These are phyloP conservation scores for Bondarzewia mesenterica DNA, from an alignment of 1,284 basidiomycete species.

Conservation along the genomic window DNA sequence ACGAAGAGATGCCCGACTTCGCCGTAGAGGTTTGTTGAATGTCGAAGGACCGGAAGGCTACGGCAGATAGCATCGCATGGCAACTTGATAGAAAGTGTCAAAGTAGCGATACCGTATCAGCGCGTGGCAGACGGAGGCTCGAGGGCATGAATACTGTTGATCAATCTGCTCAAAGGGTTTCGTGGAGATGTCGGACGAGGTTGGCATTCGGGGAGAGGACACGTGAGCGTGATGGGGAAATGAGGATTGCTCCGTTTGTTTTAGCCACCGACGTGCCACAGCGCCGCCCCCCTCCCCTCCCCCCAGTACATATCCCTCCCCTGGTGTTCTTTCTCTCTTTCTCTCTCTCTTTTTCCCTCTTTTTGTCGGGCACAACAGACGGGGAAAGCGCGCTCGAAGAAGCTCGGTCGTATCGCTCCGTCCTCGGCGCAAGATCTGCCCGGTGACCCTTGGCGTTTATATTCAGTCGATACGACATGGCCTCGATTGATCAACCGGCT, in stretches of 20 bases:
- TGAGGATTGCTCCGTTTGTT: no score
- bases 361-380: background rate
- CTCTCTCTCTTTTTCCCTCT: background rate
- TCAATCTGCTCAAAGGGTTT: no score
- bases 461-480: background rate
- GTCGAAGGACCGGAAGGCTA: no score
- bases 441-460: background rate
- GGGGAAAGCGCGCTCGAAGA: background rate
- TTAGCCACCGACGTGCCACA: no score
- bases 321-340: background rate
- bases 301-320: background rate
- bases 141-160: no score
- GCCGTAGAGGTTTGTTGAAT: no score
- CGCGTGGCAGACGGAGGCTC: no score
- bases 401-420: no score
- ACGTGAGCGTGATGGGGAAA: no score
- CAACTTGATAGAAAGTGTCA: background rate
- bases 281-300: background rate
- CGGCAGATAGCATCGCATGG: background rate
- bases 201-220: no score
- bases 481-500: background rate
- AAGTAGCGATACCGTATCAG: background rate
- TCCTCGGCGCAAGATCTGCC: background rate
- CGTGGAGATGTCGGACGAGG: no score
- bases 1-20: no score